These are phyloP conservation scores for Apiospora malaysiana DNA, from an alignment of 2,329 filamentous ascomycete species.

Conservation along the genomic window DNA sequence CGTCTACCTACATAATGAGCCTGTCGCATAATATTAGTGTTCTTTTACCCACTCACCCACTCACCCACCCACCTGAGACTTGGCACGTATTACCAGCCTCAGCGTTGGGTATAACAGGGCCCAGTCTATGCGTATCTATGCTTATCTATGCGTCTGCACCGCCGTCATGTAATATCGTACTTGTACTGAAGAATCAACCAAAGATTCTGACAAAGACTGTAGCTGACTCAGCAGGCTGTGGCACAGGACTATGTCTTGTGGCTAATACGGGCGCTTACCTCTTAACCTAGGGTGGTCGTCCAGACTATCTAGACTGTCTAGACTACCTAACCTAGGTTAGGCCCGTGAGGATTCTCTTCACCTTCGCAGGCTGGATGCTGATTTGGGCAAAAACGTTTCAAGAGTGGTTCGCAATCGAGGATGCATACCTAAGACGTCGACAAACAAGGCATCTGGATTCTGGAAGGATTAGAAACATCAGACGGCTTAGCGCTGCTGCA, in stretches of 20 bases:
- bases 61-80: background rate
- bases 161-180: background rate
- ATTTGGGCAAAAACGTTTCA: background rate
- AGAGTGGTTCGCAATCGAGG: background rate
- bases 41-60: background rate
- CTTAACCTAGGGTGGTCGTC: background rate
- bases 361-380: background rate
- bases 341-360: background rate
- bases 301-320: too few relatives aligned
- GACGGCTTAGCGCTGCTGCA: slow-evolving; percentile 16
- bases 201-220: background rate
- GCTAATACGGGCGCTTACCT: background rate
- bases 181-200: background rate
- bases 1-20: too few relatives aligned
- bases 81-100: background rate
- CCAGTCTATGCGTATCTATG: background rate
- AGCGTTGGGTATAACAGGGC: background rate
- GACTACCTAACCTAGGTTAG: too few relatives aligned
- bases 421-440: background rate
- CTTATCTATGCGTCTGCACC: background rate
- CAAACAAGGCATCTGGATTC: background rate
- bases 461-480: background rate
- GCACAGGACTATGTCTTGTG: background rate
- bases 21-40: background rate
- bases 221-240: background rate